A percentile compares a stretch with the other conserved stretches of the same genome.
These are phyloP conservation scores for Cladochytrium tenue DNA, from an alignment of 371 early-diverging fungal species.

Conservation along the genomic window DNA sequence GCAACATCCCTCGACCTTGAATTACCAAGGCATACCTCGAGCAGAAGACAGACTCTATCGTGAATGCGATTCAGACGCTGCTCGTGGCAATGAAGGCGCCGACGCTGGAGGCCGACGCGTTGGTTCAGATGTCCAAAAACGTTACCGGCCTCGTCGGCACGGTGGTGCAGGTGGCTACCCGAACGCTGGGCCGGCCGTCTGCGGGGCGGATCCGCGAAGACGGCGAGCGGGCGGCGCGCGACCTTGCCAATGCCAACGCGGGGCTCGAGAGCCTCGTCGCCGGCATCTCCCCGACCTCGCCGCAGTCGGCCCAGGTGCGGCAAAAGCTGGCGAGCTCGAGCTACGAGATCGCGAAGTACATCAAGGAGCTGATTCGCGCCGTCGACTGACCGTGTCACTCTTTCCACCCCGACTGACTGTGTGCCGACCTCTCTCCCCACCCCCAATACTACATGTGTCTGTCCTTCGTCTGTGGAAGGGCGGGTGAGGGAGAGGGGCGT, in stretches of 20 bases:
- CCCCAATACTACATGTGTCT: too few relatives aligned
- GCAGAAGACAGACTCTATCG: conserved; percentile 81
- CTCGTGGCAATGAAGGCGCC: conserved; percentile 68
- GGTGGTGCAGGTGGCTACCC: conserved; percentile 43
- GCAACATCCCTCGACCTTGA: background rate
- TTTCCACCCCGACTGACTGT: too few relatives aligned
- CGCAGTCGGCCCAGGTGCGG: conserved; percentile 65
- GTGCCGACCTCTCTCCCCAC: too few relatives aligned
- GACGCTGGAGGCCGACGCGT: conserved; percentile 54
- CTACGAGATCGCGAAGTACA: conserved; percentile 86
- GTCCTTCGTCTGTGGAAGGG: too few relatives aligned
- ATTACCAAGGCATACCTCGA: conserved; percentile 64
- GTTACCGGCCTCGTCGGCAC: conserved; percentile 71
- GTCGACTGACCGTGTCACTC: too few relatives aligned
- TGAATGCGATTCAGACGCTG: conserved; percentile 81
- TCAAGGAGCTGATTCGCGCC: conserved; percentile 47
- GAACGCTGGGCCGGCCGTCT: conserved; percentile 43
- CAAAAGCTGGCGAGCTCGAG: conserved; percentile 82
- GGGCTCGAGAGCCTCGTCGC: conserved; percentile 55
- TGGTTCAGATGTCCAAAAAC: conserved; percentile 63
- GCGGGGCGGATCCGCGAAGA: conserved; percentile 46
- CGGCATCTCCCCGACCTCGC: conserved; percentile 38
- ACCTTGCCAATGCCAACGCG: conserved; percentile 68
- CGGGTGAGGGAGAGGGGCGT: too few relatives aligned
- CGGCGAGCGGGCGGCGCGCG: conserved; percentile 58